Evolutionary conservation across 805 yeast genomes (phyloP), one percentile per base, ranked within the genome.

Genomic region (Suhomyces xylopsoci): DNA sequence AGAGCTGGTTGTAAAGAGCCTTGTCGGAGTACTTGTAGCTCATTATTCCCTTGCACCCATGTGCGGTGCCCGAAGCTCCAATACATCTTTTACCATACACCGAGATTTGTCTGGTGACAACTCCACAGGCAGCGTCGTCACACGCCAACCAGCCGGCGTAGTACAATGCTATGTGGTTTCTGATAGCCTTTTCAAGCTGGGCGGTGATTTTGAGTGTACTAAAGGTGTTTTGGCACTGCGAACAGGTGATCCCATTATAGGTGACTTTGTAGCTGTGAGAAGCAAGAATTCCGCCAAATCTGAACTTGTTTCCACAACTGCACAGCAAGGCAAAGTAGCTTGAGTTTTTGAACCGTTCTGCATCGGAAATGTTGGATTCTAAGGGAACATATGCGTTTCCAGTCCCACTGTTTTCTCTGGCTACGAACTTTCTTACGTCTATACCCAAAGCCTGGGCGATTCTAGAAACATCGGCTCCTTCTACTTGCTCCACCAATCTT

Each of bases 41-140:
- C 90, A 91, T 87, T 9, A 87, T 82, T 38, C 98, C 97, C 61
- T 88, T 87, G 63, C 89, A 84, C 19, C 83, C 83, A 57, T 74
- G 79, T 1, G 85, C 83, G 42, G 73, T 78, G 2, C 89, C 89
- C 62, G 78, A 79, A 53, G 68, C 68, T 42, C 89, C 87, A 54
- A 90, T 77, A 67, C 98, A 91, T 58, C 93, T 80, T 59, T 85
- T 83, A 50, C 98, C 98, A 63, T 89, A 90, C 3, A 92, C 97
- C 19, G 92, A 83, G 22, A 94, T 80, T 64, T 92, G 96, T 56
- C 97, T 79, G 0, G 97, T 92, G 14, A 78, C 77, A 50, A 82
- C 76, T 1, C 88, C 89, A 71, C 98, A 93, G 1, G 94, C 80
- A 5, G 83, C 65, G 61, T 94, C 97, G 66, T 88, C 96, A 73